Evolutionary conservation across 805 yeast genomes (phyloP), one percentile per base, ranked within the genome.

Genomic region (Candida berthetii): DNA sequence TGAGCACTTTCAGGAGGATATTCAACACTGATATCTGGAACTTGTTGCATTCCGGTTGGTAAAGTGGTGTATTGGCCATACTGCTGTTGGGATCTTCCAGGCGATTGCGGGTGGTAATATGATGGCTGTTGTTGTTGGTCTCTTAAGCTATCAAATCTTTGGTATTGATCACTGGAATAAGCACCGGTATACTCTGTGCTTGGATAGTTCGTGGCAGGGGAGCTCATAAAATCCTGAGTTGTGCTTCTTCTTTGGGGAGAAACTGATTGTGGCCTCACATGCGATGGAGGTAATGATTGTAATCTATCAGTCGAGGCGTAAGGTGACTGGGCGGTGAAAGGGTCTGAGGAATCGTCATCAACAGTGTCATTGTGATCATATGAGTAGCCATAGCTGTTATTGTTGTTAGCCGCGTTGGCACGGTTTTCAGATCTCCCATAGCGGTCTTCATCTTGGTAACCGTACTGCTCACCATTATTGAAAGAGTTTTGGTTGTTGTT

Each of bases 51-150:
- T 20, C 40, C 41, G 9, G 52, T 53, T 29, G 49, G 53, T 18
- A 53, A 50, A 3, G 59, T 54, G 6, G 58, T 51, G 41, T 44
- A 55, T 42, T 52, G 59, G 18, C 42, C 47, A n/a, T 56, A 24
- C 8, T 45, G 39, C 6, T 6, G 16, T 27, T 27, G 29, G 4
- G 29, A 27, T 11, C 4, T 13, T 8, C 29, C 29, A 27, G 29
- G 29, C n/a, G 29, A 27, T 27, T 7, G 27, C 10, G n/a, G 29
- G 34, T 27, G 19, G n/a, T 11, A 19, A 17, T 41, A 24, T 8
- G 28, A 16, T 9, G 35, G 25, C 7, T 38, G 27, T 24, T 35
- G 28, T n/a, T 31, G 32, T 25, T 35, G 42, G 25, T 22, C 36
- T 24, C n/a, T 28, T 6, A 31, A 38, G n/a, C 29, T 27, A 13